Conservation (phyloP, 192 early-diverging fungal genomes). For the Coemansia sp. region DNA sequence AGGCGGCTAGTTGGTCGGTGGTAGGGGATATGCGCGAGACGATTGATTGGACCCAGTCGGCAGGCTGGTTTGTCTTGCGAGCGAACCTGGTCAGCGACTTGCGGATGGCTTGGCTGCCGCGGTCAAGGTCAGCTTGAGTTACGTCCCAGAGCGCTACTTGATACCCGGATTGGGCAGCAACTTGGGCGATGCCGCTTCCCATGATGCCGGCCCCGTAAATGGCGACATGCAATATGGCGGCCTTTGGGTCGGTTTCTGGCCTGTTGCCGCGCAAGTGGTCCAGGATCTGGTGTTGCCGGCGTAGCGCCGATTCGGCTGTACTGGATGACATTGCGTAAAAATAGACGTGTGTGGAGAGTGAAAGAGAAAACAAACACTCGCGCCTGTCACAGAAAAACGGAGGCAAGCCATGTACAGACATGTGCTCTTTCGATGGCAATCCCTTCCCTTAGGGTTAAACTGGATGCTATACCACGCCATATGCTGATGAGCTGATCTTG, state of each 20-base stretch:
- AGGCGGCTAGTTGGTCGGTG: conserved; percentile 62
- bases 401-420: not conserved
- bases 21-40: conserved; percentile 63
- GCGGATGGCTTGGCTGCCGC: conserved; percentile 74
- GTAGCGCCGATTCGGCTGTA: conserved; percentile 3
- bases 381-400: not conserved
- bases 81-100: conserved; percentile 75
- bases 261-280: conserved; percentile 2
- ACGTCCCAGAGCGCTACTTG: conserved; percentile 82
- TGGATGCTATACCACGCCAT: not conserved
- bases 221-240: conserved; percentile 66
- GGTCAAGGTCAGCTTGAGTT: conserved; percentile 61
- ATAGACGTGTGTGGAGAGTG: not conserved
- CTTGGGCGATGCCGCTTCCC: conserved; percentile 82
- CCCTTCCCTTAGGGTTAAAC: not conserved
- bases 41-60: conserved; percentile 65
- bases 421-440: not conserved
- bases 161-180: conserved; percentile 72
- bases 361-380: not conserved
- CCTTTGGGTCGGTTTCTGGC: not conserved
- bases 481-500: not conserved
- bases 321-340: not conserved
- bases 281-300: conserved; percentile 14
- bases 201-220: conserved; percentile 81
- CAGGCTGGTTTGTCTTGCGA: conserved; percentile 72